A percentile compares a stretch with the other conserved stretches of the same genome.
These are phyloP conservation scores for Pyricularia pennisetigena DNA, from an alignment of 2,329 filamentous ascomycete species.

Conservation along the genomic window DNA sequence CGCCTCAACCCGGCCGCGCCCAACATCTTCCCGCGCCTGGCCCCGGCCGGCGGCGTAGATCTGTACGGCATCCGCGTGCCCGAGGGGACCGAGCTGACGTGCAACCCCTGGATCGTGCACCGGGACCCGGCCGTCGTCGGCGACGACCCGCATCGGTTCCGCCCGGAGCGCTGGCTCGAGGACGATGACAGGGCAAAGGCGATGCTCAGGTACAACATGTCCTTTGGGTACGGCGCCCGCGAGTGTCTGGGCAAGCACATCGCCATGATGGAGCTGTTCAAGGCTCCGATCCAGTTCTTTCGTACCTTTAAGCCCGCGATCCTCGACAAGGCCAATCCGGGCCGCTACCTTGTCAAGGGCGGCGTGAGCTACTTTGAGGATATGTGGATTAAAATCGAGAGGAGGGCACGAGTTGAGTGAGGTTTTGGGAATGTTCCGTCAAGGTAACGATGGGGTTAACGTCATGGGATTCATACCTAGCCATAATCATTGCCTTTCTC, in stretches of 20 bases:
- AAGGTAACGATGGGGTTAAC: background rate
- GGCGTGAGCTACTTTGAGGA: conserved; percentile 30
- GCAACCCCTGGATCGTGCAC: conserved; percentile 53
- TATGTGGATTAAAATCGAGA: conserved; percentile 20
- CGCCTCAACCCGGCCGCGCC: conserved; percentile 22
- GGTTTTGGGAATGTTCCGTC: background rate
- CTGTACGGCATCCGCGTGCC: conserved; percentile 26
- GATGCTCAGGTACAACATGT: conserved; percentile 30
- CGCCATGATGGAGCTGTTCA: conserved; percentile 29
- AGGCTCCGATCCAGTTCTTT: conserved; percentile 30
- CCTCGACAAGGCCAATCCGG: conserved; percentile 18
- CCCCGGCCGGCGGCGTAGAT: conserved; percentile 5
- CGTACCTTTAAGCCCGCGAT: conserved; percentile 24
- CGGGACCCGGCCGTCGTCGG: conserved; percentile 46
- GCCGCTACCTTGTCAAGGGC: conserved; percentile 27
- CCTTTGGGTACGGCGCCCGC: conserved; percentile 43
- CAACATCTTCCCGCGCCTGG: conserved; percentile 11
- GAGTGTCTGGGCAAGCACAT: conserved; percentile 43
- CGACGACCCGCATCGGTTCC: conserved; percentile 40
- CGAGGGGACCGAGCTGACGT: conserved; percentile 48
- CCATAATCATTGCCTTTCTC: too few species aligned
- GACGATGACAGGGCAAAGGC: conserved; percentile 22
- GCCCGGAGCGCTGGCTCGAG: conserved; percentile 46
- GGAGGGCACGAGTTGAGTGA: background rate
- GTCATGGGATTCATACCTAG: too few species aligned